Base-by-base conservation (phyloP, 768 basidiomycete genomes). In the Lentinus brumalis region DNA sequence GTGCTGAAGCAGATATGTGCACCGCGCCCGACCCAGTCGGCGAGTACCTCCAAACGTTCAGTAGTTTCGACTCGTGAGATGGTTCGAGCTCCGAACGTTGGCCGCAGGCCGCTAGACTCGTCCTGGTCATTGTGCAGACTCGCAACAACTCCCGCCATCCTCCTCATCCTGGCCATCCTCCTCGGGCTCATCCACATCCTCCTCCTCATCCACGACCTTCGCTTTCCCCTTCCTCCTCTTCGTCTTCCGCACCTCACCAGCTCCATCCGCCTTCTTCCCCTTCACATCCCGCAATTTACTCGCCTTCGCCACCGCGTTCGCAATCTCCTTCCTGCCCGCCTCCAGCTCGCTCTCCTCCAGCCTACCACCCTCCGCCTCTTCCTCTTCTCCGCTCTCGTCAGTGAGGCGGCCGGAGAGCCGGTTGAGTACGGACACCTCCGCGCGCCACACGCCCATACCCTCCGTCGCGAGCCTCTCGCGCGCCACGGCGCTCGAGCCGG, bases 341-440 rank as follows among this genome's bases (percentile, higher is more conserved):
- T 44, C 67, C 14, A 67, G 41, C 54, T 56, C 47, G 8, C 26
- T 21, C 35, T 58, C 55, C 10, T 15, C n/a, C 30, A 54, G 32
- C 56, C 8, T 35, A 59, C 11, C 35, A 60, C 2, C 63, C 56
- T 4, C 58, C 39, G 47, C 54, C 56, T 18, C 18, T 44, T 53
- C n/a, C 29, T 59, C 63, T 8, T 59, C 62, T 51, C 35, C 40
- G 7, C 18, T 26, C 4, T 26, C 16, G 14, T 2, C 10, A 49
- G 15, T 21, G 26, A 6, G 68, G 70, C 6, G 78, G 74, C 15
- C 59, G 8, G 59, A 54, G 12, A 87, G 61, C 21, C 66, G 64
- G 53, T 88, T 81, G 16, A 92, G 75, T 12, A 88, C 77, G 11
- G 79, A 77, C 40, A 93, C 87, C 70, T 96, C 93, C 54, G 78